phyloP scores from a whole-genome alignment of 139 green algal genomes.

The Pycnococcus provasolii region DNA sequence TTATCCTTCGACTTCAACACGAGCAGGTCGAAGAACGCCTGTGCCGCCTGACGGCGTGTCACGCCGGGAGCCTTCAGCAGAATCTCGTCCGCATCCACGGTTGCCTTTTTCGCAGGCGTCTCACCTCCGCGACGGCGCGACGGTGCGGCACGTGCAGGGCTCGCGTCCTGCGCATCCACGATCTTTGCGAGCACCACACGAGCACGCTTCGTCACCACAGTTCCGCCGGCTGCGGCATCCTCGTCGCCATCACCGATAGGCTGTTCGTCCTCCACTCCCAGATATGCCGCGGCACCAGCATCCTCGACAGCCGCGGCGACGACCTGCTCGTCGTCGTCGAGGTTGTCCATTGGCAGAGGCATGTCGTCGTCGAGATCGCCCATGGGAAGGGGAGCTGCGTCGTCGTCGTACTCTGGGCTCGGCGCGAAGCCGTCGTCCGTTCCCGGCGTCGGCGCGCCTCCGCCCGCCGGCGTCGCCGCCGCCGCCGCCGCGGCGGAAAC shows the following conservation, averaged over 20 bases:
- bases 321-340: neutral
- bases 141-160: neutral
- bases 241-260: neutral
- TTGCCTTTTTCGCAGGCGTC: neutral
- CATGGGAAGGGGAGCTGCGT: no score
- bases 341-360: no score
- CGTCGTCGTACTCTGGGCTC: neutral
- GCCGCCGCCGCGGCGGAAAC: no score
- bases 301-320: neutral
- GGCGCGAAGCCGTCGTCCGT: neutral
- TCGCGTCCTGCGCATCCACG: neutral
- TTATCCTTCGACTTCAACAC: conserved; percentile 40
- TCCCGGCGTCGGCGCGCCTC: neutral
- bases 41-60: conserved; percentile 26
- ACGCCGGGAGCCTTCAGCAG: conserved; percentile 6
- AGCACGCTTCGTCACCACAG: neutral
- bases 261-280: neutral
- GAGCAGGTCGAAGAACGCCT: conserved; percentile 40
- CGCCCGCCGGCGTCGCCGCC: no score
- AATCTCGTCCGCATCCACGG: neutral
- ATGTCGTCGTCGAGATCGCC: no score
- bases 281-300: neutral
- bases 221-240: neutral
- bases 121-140: neutral
- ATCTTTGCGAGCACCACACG: neutral